Percentiles rank a stretch among this genome's conserved stretches.
These are phyloP conservation scores for Coemansia erecta DNA, from an alignment of 192 early-diverging fungal genomes.

Conservation along the genomic window DNA sequence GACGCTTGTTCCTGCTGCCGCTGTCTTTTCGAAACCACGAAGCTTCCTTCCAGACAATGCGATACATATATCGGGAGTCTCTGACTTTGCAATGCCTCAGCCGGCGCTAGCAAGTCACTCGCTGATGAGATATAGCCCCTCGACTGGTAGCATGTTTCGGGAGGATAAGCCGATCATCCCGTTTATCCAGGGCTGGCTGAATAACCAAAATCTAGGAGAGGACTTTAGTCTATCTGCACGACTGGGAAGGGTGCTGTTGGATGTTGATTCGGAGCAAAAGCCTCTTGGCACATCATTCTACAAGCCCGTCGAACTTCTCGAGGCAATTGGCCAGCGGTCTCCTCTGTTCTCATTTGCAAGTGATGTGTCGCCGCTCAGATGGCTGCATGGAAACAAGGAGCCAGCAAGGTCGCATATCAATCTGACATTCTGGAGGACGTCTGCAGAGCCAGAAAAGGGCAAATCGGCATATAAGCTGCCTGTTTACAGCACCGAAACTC, in stretches of 20 bases:
- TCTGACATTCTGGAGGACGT: slow-evolving; percentile 9
- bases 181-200: slow-evolving; percentile 21
- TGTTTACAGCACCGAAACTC: slow-evolving; percentile 3
- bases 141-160: background rate
- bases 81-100: slow-evolving; percentile 5
- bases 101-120: slow-evolving; percentile 8
- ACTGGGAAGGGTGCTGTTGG: slow-evolving; percentile 37
- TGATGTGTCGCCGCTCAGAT: slow-evolving; percentile 34
- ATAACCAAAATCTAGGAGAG: background rate
- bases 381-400: slow-evolving; percentile 18
- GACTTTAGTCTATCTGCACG: slow-evolving; percentile 9
- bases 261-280: slow-evolving; percentile 17
- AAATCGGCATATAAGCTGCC: slow-evolving; percentile 20
- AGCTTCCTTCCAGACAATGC: slow-evolving; percentile 10
- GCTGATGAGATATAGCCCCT: slow-evolving; percentile 12
- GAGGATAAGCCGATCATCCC: background rate
- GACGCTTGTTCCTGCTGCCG: slow-evolving; percentile 19
- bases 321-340: slow-evolving; percentile 4
- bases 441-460: background rate
- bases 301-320: slow-evolving; percentile 19
- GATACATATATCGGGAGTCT: slow-evolving; percentile 4
- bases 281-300: slow-evolving; percentile 13
- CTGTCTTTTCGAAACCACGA: slow-evolving; percentile 22
- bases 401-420: slow-evolving; percentile 17
- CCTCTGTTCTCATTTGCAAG: slow-evolving; percentile 38